phyloP scores from a whole-genome alignment of 768 basidiomycete species.

The Cystofilobasidium capitatum region DNA sequence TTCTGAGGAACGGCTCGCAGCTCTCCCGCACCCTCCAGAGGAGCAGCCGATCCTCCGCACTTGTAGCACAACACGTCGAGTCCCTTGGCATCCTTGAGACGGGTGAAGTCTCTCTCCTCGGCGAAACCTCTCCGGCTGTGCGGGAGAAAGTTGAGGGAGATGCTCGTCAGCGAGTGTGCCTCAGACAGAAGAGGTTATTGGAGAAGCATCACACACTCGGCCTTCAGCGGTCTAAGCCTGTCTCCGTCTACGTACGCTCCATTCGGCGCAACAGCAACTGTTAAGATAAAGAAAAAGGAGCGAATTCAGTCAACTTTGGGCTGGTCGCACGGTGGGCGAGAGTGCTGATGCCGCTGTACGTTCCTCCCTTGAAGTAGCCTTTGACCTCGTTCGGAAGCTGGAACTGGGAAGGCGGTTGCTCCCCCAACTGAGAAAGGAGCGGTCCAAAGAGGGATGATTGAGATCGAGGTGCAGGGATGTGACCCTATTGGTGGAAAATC shows the following conservation, averaged over 20 bases:
- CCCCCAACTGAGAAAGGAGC: constrained; percentile 60
- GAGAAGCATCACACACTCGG: constrained; percentile 55
- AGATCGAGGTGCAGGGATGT: constrained; percentile 58
- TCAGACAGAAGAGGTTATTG: constrained; percentile 6
- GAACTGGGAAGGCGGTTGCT: constrained; percentile 65
- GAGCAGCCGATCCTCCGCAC: constrained; percentile 66
- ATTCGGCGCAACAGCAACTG: constrained; percentile 67
- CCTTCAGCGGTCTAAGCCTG: constrained; percentile 61
- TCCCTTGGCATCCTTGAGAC: constrained; percentile 74
- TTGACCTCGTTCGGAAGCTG: constrained; percentile 77
- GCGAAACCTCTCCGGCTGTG: constrained; percentile 71
- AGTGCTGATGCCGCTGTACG: constrained; percentile 34
- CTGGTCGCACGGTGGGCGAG: too few species aligned
- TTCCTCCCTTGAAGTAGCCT: constrained; percentile 77
- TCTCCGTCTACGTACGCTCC: constrained; percentile 77
- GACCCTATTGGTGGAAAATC: constrained; percentile 44
- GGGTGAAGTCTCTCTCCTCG: constrained; percentile 83
- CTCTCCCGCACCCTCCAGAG: constrained; percentile 30
- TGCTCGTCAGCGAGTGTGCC: background rate
- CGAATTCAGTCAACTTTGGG: background rate
- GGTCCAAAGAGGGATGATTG: constrained; percentile 44
- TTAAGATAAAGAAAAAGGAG: background rate
- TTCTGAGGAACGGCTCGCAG: background rate
- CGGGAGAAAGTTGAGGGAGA: background rate
- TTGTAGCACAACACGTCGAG: constrained; percentile 78